Conservation (phyloP, 176 grass and related monocot genomes). For the Triticum aestivum region IWGSC_CS_RefSeq_v2.1 NC_057810.1:31074063-31074562, state of each 20-base stretch:
- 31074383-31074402: conserved; percentile 44
- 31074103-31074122: conserved; percentile 99
- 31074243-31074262: conserved; percentile 87
- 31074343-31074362: conserved; percentile 29
- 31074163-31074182: conserved; percentile 82
- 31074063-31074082: conserved; percentile 93
- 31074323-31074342: conserved; percentile 56
- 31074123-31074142: conserved; percentile 99
- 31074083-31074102: conserved; percentile 97
- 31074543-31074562: conserved; percentile 94
- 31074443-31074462: conserved; percentile 93
- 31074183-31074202: conserved; percentile 99
- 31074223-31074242: conserved; percentile 99
- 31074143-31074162: conserved; percentile 82
- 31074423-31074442: conserved; percentile 98
- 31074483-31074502: conserved; percentile 88
- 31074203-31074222: conserved; percentile 99
- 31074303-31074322: conserved; percentile 77
- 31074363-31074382: background rate
- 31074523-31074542: conserved; percentile 89
- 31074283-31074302: conserved; percentile 98
- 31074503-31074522: conserved; percentile 95
- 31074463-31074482: conserved; percentile 95
- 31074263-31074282: conserved; percentile 90
- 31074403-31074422: conserved; percentile 98